Conservation (phyloP, 129 eudicot species). For the Centaurea solstitialis region DNA sequence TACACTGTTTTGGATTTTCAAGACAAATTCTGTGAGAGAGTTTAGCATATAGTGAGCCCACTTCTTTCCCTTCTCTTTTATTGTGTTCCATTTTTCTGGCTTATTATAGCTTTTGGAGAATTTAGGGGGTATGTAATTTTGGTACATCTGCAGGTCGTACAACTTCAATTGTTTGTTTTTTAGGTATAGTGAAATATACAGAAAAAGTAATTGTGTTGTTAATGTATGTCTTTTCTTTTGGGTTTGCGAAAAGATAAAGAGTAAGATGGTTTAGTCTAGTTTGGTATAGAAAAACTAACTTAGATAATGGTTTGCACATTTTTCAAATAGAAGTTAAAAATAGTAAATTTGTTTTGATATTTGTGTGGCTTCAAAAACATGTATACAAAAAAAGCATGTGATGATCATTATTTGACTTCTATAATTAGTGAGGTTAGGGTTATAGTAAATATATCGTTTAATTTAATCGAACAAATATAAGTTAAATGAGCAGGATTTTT, state of each 20-base stretch:
- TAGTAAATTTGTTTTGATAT: neutral
- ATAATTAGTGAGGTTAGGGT: neutral
- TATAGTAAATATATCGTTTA: too few relatives aligned
- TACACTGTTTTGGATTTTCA: constrained; percentile 35
- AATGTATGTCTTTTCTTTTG: neutral
- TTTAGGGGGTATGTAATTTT: constrained; percentile 13
- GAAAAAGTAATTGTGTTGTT: neutral
- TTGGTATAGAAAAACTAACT: neutral
- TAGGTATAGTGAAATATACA: neutral
- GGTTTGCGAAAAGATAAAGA: neutral
- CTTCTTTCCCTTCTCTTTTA: constrained; percentile 20
- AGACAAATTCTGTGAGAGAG: constrained; percentile 29
- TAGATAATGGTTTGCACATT: neutral
- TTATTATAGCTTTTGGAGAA: constrained; percentile 29
- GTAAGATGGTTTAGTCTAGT: neutral
- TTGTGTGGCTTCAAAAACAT: neutral
- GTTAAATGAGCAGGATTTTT: too few relatives aligned
- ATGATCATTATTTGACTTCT: neutral
- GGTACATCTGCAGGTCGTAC: constrained; percentile 28
- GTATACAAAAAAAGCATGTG: neutral
- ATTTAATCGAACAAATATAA: too few relatives aligned
- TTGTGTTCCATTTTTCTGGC: constrained; percentile 31
- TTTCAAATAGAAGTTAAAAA: neutral
- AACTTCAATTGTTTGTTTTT: constrained; percentile 10
- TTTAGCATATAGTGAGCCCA: constrained; percentile 29